phyloP scores from a whole-genome alignment of 2,329 filamentous ascomycete genomes.

The Verticillium dahliae region DNA sequence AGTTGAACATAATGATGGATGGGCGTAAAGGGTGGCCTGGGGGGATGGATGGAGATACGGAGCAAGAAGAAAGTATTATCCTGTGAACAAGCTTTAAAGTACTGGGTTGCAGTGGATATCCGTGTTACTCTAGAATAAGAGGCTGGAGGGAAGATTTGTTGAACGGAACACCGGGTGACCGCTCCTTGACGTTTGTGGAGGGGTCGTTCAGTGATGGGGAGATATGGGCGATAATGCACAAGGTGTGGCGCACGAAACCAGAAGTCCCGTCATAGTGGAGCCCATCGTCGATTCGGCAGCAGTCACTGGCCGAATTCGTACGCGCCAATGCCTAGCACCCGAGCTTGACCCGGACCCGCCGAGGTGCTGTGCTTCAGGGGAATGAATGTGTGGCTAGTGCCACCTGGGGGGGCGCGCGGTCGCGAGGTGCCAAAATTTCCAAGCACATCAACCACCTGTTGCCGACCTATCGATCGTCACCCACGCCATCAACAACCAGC shows the following conservation, averaged over 20 bases:
- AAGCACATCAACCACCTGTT: not conserved
- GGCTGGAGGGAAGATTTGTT: not conserved
- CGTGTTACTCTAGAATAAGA: not conserved
- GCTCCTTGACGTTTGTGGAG: not conserved
- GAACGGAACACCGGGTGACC: not conserved
- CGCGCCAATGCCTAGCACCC: not conserved
- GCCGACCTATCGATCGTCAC: not conserved
- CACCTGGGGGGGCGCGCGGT: not conserved
- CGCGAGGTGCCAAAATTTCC: not conserved
- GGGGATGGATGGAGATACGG: not conserved
- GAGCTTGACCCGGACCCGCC: not conserved
- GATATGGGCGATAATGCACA: not conserved
- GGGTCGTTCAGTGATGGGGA: not conserved
- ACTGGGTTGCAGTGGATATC: not conserved
- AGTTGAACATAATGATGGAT: constrained; percentile 69
- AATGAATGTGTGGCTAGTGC: not conserved
- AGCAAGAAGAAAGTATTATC: not conserved
- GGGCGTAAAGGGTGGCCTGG: not conserved
- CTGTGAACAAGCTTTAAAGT: not conserved
- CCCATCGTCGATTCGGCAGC: not conserved
- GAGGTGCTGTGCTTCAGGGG: not conserved
- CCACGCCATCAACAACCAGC: not conserved
- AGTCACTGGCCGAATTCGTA: not conserved
- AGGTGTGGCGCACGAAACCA: not conserved
- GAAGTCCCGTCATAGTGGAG: not conserved